Evolutionary conservation across 1,284 basidiomycete species (phyloP).

Genomic region (Ceratobasidium sp.): DNA sequence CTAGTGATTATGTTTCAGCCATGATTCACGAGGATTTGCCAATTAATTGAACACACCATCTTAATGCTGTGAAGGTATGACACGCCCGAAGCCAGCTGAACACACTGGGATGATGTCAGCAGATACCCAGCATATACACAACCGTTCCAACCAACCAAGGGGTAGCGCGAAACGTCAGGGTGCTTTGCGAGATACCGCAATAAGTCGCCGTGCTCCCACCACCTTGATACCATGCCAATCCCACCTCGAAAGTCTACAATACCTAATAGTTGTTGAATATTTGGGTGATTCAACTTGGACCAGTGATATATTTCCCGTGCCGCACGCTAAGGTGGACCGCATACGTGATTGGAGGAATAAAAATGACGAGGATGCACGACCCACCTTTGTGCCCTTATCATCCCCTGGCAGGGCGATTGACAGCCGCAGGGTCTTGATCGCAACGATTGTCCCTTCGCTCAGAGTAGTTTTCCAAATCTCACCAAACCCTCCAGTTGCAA

Average conservation of each 20-base stretch:
- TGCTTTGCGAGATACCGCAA: neutral
- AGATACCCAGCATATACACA: neutral
- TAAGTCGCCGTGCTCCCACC: neutral
- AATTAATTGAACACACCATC: neutral
- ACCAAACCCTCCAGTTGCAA: neutral
- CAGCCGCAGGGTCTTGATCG: neutral
- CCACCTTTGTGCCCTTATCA: too few species aligned
- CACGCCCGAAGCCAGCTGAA: neutral
- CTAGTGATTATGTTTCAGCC: too few species aligned
- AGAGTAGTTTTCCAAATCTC: neutral
- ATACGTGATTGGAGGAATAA: too few species aligned
- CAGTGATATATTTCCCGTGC: neutral
- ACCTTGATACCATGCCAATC: neutral
- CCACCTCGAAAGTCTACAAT: neutral
- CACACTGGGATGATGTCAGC: neutral
- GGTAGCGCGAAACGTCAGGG: neutral
- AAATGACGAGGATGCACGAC: too few species aligned
- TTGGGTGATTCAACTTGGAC: neutral
- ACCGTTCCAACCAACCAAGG: neutral
- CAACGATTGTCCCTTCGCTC: neutral
- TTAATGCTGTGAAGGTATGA: slow-evolving; percentile 1
- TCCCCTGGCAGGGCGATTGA: neutral
- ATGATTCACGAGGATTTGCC: too few species aligned
- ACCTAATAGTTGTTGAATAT: neutral
- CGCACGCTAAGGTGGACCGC: neutral